Evolutionary conservation across 2,329 filamentous ascomycete genomes (phyloP), one percentile per base, ranked within the genome.

Genomic region (Paraphaeosphaeria minitans): DNA sequence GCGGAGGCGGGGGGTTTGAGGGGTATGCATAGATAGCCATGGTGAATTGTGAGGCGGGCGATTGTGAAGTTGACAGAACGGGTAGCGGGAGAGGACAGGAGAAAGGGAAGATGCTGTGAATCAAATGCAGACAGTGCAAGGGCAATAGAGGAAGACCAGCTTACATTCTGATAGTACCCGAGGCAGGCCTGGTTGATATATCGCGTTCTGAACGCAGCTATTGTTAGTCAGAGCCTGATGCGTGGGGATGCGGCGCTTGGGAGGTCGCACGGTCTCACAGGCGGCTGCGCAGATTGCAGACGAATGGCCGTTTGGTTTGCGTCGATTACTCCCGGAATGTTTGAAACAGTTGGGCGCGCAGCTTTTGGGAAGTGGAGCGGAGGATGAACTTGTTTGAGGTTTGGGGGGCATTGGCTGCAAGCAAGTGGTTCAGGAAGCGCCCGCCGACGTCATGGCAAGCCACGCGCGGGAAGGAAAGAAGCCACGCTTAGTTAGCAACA

Each of bases 91-190:
- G 39, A 39, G 24, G 57, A 57, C 39, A 19, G 52, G 31, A 56
- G 33, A 14, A 57, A 48, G 57, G 37, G 53, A 42, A 56, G 24
- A 39, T 39, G 37, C 37, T 14, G 37, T 39, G 60, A 31, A 42
- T 14, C 49, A 56, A 56, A 48, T 50, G 31, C 21, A 42, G 56
- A 29, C 56, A 24, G 21, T 55, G 39, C 13, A 41, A 33, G 43
- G 52, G 24, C 55, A 59, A 59, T 55, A 56, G 52, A 48, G 29
- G 66, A 69, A 71, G 69, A 63, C 67, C 63, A 64, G 65, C 75
- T 75, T 75, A 76, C 75, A 77, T 77, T 49, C 46, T 66, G 64
- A 61, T 56, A 45, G 46, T 27, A 47, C 41, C 31, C 19, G 54
- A 63, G 53, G 49, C 2, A 29, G n/a, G 49, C 45, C 42, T 58